phyloP scores from a whole-genome alignment of 2,329 filamentous ascomycete genomes.

The Aspergillus ibericus region DNA sequence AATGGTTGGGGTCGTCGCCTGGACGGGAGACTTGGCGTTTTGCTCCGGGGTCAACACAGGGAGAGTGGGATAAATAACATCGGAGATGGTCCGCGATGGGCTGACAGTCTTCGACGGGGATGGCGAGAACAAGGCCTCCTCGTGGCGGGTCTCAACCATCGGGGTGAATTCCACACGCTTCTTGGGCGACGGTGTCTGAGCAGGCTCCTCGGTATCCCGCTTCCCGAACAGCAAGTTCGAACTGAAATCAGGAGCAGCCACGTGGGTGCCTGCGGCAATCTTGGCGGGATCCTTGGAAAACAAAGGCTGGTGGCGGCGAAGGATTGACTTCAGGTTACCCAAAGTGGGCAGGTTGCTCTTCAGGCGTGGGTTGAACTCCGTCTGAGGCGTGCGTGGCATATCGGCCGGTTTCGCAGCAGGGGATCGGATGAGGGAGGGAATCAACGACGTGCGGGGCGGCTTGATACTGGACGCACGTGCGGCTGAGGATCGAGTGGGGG shows the following conservation, averaged over 20 bases:
- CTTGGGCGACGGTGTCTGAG: constrained; percentile 68
- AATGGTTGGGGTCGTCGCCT: constrained; percentile 35
- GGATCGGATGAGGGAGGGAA: constrained; percentile 54
- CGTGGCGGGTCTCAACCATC: constrained; percentile 56
- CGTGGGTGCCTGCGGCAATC: constrained; percentile 61
- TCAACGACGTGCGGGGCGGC: constrained; percentile 54
- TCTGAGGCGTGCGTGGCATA: constrained; percentile 45
- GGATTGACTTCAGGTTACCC: constrained; percentile 61
- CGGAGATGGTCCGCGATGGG: constrained; percentile 25
- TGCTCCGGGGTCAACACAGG: constrained; percentile 40
- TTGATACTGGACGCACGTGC: constrained; percentile 59
- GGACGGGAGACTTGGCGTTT: constrained; percentile 13
- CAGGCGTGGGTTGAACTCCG: constrained; percentile 49
- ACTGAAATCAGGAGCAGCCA: constrained; percentile 40
- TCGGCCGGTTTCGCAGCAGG: constrained; percentile 53
- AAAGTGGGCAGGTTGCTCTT: constrained; percentile 52
- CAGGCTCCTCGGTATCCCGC: constrained; percentile 26
- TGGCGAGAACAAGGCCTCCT: constrained; percentile 34
- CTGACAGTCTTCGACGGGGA: constrained; percentile 40
- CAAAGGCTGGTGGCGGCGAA: constrained; percentile 60
- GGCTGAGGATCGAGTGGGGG: constrained; percentile 75
- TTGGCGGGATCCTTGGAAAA: constrained; percentile 61
- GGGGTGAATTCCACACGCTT: constrained; percentile 83
- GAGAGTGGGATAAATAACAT: constrained; percentile 39
- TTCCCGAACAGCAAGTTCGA: constrained; percentile 53